A percentile compares a stretch with the other conserved stretches of the same genome.
Conservation (phyloP, 2,329 filamentous ascomycete genomes). For the Neofusicoccum kwambonambiense region DNA sequence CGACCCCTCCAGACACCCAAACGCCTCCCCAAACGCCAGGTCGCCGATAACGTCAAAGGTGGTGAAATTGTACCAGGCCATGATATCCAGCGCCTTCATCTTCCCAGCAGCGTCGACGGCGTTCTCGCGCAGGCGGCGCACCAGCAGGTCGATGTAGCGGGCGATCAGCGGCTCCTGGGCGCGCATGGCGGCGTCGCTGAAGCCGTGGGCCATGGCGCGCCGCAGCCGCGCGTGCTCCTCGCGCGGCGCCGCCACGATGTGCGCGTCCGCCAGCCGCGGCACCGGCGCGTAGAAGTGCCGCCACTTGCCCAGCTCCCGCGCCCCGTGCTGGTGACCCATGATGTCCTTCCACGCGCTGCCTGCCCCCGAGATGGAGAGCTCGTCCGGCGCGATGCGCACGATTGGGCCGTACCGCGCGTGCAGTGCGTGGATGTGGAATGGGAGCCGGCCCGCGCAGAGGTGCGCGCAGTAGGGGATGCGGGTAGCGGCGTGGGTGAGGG, state of each 20-base stretch:
- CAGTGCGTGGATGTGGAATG: constrained; percentile 28
- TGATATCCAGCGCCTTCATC: too few species aligned
- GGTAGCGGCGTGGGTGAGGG: constrained; percentile 33
- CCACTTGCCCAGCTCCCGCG: constrained; percentile 26
- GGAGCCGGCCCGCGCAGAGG: constrained; percentile 28
- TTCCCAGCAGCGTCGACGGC: too few species aligned
- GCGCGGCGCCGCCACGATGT: constrained; percentile 45
- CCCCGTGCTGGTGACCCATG: constrained; percentile 31
- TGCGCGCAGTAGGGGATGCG: constrained; percentile 32
- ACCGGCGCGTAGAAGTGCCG: constrained; percentile 27
- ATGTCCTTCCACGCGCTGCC: constrained; percentile 41
- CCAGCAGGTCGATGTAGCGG: too few species aligned
- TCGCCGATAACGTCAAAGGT: constrained; percentile 28
- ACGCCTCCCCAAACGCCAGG: constrained; percentile 11
- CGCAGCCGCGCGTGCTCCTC: too few species aligned
- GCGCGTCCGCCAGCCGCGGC: constrained; percentile 34
- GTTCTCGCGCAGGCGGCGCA: too few species aligned
- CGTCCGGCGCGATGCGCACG: constrained; percentile 42
- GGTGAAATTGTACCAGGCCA: constrained; percentile 6
- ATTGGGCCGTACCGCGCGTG: constrained; percentile 44
- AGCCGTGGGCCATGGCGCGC: too few species aligned
- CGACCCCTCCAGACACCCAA: too few species aligned
- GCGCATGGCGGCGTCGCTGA: constrained; percentile 52
- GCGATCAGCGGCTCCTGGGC: constrained; percentile 2
- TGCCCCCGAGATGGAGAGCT: constrained; percentile 43